Base-by-base conservation (phyloP, 768 basidiomycete genomes). In the Boletus vinaceobasis region DNA sequence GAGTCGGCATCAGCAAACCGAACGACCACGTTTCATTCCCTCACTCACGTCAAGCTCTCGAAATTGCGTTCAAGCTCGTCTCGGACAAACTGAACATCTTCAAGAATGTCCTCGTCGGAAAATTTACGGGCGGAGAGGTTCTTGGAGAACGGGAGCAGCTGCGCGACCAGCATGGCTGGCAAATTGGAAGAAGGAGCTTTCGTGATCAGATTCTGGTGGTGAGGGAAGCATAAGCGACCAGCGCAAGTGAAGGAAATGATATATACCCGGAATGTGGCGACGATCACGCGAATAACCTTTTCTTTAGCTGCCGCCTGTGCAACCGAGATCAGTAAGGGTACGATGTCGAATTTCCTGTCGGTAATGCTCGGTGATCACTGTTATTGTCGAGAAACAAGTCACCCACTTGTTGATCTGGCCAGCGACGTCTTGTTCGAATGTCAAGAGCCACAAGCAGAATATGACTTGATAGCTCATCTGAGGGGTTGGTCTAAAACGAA, bases 391-490 rank as follows among this genome's bases (percentile, higher is more conserved):
- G 32, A 36, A 44, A 50, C 43, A 26, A 37, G 23, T 38, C 11
- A 72, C 83, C 44, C 56, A 94, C 95, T 85, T 86, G 73, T 98
- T 91, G 65, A 98, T 85, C 48, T 90, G 80, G 59, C 89, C 84
- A 1, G 95, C 90, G 31, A 97, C 79, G 36, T 86, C 81, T 63
- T 84, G 79, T 66, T 99, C 93, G 59, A 97, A 99, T 0, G 93
- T 90, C 52, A 98, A 74, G 48, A 98, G 75, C 97, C 97, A 99
- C 57, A 98, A 76, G 69, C 92, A 96, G 68, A 93, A 90, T 26
- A 84, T 84, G 40, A 94, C 85, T 77, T 97, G 94, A 68, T 98
- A 99, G 74, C 84, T 88, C 85, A 96, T 91, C 73, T 99, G 97
- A 19, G 95, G 91, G 21, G 86, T 84, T 15, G 90, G 86, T 58